Evolutionary conservation across 129 eudicot species (phyloP).

Genomic region (Deinandra increscens): DNA sequence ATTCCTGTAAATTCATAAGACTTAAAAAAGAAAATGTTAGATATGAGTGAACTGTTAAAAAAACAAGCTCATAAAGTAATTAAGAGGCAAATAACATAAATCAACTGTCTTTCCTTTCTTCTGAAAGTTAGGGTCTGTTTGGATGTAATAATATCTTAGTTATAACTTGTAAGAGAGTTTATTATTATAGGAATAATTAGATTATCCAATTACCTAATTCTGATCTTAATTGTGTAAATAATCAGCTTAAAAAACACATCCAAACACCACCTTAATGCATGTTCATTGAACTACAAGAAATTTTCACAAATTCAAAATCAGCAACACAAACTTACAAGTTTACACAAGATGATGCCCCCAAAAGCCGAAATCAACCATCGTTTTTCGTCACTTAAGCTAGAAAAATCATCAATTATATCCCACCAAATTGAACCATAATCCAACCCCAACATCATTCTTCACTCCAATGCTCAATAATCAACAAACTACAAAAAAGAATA

Average conservation of each 20-base stretch:
- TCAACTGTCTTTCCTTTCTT: not conserved
- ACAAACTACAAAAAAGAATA: constrained; percentile 33
- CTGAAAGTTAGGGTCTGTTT: constrained; percentile 1
- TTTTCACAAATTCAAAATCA: not conserved
- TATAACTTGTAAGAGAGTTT: no score
- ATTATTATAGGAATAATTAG: no score
- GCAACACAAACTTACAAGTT: constrained; percentile 48
- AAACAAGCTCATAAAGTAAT: not conserved
- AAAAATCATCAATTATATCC: constrained; percentile 33
- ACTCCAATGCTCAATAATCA: no score
- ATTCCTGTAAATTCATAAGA: constrained; percentile 68
- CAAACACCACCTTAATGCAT: constrained; percentile 1
- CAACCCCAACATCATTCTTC: constrained; percentile 36
- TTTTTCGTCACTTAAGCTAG: constrained; percentile 31
- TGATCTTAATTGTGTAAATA: not conserved
- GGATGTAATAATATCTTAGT: not conserved
- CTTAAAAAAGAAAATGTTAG: constrained; percentile 44
- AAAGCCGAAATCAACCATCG: constrained; percentile 55
- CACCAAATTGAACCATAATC: constrained; percentile 10
- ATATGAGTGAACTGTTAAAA: constrained; percentile 12
- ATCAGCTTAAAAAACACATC: not conserved
- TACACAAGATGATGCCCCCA: constrained; percentile 69
- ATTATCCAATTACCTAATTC: not conserved
- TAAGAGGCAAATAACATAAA: not conserved
- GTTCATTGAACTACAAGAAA: not conserved